phyloP scores from a whole-genome alignment of 805 yeast genomes.

The Kuraishia borneana region DNA sequence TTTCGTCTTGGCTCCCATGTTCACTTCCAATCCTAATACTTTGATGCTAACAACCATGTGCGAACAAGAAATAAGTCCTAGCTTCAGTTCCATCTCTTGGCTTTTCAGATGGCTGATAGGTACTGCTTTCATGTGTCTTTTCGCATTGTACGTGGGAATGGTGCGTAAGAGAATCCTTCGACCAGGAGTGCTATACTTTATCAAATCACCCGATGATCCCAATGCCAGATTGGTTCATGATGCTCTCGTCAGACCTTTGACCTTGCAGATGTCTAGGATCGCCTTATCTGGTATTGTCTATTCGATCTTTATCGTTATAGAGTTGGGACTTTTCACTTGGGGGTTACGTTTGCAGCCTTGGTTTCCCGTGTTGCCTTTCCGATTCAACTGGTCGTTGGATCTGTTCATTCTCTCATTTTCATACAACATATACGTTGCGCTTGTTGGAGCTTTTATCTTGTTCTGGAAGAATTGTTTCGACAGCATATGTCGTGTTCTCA shows the following conservation, averaged over 20 bases:
- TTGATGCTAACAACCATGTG: background rate
- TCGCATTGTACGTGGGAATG: constrained; percentile 84
- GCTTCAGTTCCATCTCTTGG: background rate
- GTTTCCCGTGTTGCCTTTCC: constrained; percentile 15
- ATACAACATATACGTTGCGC: background rate
- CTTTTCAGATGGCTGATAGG: constrained; percentile 58
- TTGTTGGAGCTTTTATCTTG: background rate
- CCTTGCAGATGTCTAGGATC: constrained; percentile 63
- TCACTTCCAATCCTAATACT: background rate
- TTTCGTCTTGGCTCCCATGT: constrained; percentile 46
- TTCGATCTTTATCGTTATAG: constrained; percentile 57
- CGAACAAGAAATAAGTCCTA: background rate
- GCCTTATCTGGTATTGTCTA: constrained; percentile 66
- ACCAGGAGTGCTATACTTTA: constrained; percentile 83
- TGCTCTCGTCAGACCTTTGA: constrained; percentile 68
- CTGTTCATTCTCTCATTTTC: constrained; percentile 5
- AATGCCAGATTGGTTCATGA: constrained; percentile 79
- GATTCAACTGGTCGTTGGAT: constrained; percentile 1
- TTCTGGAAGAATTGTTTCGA: constrained; percentile 59
- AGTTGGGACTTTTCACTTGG: constrained; percentile 61
- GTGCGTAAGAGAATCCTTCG: constrained; percentile 61
- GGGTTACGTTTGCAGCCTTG: constrained; percentile 26
- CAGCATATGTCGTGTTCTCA: constrained; percentile 39
- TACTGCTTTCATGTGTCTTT: constrained; percentile 74
- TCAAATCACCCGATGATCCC: constrained; percentile 92